Percentiles rank a stretch among this genome's conserved stretches.
Evolutionary conservation across 164 flowering plant genomes (phyloP).

Genomic region (Umbilicus rupestris): DNA sequence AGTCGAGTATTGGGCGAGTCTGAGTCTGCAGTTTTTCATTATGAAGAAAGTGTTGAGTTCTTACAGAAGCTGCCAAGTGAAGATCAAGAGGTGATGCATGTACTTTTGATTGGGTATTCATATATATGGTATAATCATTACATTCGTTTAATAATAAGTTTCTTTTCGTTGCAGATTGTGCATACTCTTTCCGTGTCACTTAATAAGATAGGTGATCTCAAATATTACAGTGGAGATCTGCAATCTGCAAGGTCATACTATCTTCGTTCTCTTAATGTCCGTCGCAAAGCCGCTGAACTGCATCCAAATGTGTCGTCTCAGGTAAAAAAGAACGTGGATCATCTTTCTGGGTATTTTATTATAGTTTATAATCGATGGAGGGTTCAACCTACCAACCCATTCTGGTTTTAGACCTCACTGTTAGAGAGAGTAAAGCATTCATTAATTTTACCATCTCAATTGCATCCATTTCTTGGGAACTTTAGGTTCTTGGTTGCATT

Average conservation of each 20-base stretch:
- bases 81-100: slow-evolving; percentile 64
- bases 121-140: neutral
- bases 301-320: slow-evolving; percentile 48
- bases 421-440: too few relatives aligned
- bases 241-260: slow-evolving; percentile 64
- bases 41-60: slow-evolving; percentile 78
- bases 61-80: slow-evolving; percentile 54
- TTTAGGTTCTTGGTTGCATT: too few relatives aligned
- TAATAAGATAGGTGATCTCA: slow-evolving; percentile 94
- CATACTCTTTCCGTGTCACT: slow-evolving; percentile 96
- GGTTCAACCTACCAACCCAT: too few relatives aligned
- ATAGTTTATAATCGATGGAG: too few relatives aligned
- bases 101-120: neutral
- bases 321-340: slow-evolving; percentile 28
- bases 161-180: slow-evolving; percentile 35
- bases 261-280: slow-evolving; percentile 64
- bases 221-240: slow-evolving; percentile 80
- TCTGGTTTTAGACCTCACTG: too few relatives aligned
- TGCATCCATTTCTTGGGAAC: too few relatives aligned
- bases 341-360: neutral
- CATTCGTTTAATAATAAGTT: neutral
- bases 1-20: slow-evolving; percentile 82
- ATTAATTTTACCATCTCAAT: too few relatives aligned
- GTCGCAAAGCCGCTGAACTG: slow-evolving; percentile 65
- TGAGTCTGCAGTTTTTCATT: slow-evolving; percentile 54